Conservation (phyloP, 495 filamentous ascomycete species). For the Hypoxylon fuscum region DNA sequence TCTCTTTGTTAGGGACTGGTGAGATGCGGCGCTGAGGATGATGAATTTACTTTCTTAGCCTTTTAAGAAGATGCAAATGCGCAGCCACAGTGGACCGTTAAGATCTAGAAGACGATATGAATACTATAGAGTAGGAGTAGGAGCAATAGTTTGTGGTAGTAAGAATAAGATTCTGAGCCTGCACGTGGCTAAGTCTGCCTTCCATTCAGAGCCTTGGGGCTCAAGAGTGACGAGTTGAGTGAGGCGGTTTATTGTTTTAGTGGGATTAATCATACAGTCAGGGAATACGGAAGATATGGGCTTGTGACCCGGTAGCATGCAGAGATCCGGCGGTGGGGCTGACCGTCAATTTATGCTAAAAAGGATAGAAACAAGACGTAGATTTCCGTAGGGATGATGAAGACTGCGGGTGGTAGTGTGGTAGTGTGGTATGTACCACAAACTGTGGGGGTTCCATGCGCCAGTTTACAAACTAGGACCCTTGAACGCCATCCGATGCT, state of each 20-base stretch:
- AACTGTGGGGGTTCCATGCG: constrained; percentile 28
- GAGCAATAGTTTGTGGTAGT: constrained; percentile 7
- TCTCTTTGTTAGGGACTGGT: constrained; percentile 3
- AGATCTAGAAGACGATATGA: constrained; percentile 12
- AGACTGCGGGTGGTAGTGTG: constrained; percentile 1
- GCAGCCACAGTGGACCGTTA: background rate
- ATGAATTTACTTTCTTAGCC: constrained; percentile 11
- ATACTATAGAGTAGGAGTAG: constrained; percentile 5
- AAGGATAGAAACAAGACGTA: background rate
- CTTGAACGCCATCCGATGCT: background rate
- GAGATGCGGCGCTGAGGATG: constrained; percentile 11
- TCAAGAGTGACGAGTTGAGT: constrained; percentile 8
- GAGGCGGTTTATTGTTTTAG: constrained; percentile 25
- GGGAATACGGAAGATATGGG: constrained; percentile 5
- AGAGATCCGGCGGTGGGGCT: constrained; percentile 17
- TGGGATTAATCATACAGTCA: constrained; percentile 27
- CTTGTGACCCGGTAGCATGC: constrained; percentile 1
- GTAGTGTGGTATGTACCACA: constrained; percentile 15
- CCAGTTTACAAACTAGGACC: constrained; percentile 11
- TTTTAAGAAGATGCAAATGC: constrained; percentile 8
- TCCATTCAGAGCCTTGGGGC: constrained; percentile 15
- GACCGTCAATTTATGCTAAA: constrained; percentile 16
- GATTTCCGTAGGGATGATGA: constrained; percentile 19
- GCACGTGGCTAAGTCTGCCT: constrained; percentile 31
- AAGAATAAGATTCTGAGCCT: constrained; percentile 30